These are phyloP conservation scores for Calycina marina DNA, from an alignment of 2,329 filamentous ascomycete genomes.

Conservation along the genomic window DNA sequence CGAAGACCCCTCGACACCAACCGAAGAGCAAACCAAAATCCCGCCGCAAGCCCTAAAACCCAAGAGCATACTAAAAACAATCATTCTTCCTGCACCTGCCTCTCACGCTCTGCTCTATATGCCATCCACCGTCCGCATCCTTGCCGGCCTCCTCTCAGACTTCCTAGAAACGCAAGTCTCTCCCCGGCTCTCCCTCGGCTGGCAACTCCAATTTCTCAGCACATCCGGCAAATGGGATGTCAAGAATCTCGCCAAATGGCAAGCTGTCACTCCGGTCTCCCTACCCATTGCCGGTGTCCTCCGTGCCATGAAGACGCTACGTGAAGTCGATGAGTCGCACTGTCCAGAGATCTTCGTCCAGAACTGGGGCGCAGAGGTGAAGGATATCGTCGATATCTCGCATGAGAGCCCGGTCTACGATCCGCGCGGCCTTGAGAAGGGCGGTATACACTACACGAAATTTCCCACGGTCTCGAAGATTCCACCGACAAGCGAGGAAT, in stretches of 20 bases:
- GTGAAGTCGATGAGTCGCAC: conserved; percentile 76
- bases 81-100: conserved; percentile 60
- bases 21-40: conserved; percentile 27
- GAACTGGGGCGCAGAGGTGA: conserved; percentile 51
- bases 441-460: conserved; percentile 63
- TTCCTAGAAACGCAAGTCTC: conserved; percentile 68
- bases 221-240: conserved; percentile 95
- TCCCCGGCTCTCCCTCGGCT: conserved; percentile 63
- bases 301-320: conserved; percentile 81
- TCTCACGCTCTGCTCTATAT: conserved; percentile 77
- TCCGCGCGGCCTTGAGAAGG: conserved; percentile 50
- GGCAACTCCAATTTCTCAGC: conserved; percentile 81
- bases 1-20: conserved; percentile 32
- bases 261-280: conserved; percentile 63
- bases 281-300: conserved; percentile 66
- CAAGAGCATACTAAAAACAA: conserved; percentile 45
- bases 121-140: conserved; percentile 55
- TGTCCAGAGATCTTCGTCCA: conserved; percentile 58
- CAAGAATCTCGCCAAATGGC: conserved; percentile 90
- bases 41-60: conserved; percentile 35
- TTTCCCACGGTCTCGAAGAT: conserved; percentile 87
- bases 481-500: conserved; percentile 46
- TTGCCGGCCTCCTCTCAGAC: conserved; percentile 69
- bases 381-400: conserved; percentile 77
- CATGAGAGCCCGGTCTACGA: conserved; percentile 87